phyloP scores from a whole-genome alignment of 1,139 yeast genomes.

The Trichomonascaceae sp. region DNA sequence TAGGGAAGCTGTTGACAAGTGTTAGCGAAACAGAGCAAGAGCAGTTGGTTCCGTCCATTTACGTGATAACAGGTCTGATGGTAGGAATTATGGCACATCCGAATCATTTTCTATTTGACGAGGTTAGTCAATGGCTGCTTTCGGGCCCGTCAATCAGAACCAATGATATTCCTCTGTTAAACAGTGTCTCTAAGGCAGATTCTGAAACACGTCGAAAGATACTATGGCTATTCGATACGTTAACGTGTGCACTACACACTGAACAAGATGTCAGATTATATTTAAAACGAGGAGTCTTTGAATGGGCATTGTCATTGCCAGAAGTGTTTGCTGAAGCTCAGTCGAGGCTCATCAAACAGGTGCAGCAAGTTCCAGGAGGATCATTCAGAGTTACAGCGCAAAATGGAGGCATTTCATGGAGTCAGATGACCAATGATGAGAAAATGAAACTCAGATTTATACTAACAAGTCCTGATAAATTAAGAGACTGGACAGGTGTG shows the following conservation, averaged over 20 bases:
- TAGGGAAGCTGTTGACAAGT: constrained; percentile 48
- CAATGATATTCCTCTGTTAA: constrained; percentile 61
- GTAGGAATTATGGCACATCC: constrained; percentile 58
- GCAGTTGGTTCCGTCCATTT: constrained; percentile 37
- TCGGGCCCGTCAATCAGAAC: constrained; percentile 49
- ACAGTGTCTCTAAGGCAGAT: constrained; percentile 35
- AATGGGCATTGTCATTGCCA: constrained; percentile 54
- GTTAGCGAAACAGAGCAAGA: constrained; percentile 28
- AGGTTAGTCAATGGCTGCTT: constrained; percentile 39
- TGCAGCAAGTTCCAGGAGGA: constrained; percentile 56
- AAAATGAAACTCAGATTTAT: neutral
- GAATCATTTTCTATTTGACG: constrained; percentile 66
- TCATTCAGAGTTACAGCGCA: constrained; percentile 57
- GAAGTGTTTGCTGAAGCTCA: constrained; percentile 32
- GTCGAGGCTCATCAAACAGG: constrained; percentile 41
- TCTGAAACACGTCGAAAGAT: constrained; percentile 58
- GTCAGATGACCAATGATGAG: constrained; percentile 1
- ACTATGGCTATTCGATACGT: constrained; percentile 55
- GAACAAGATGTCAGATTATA: constrained; percentile 48
- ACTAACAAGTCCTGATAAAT: neutral
- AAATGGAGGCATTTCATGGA: constrained; percentile 49
- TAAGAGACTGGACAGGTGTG: constrained; percentile 1
- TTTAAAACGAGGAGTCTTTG: constrained; percentile 51
- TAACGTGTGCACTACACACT: constrained; percentile 43
- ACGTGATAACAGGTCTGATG: constrained; percentile 47